Base-by-base conservation (phyloP, 106 monocot genomes). In the Xerophyta viscosa region DNA sequence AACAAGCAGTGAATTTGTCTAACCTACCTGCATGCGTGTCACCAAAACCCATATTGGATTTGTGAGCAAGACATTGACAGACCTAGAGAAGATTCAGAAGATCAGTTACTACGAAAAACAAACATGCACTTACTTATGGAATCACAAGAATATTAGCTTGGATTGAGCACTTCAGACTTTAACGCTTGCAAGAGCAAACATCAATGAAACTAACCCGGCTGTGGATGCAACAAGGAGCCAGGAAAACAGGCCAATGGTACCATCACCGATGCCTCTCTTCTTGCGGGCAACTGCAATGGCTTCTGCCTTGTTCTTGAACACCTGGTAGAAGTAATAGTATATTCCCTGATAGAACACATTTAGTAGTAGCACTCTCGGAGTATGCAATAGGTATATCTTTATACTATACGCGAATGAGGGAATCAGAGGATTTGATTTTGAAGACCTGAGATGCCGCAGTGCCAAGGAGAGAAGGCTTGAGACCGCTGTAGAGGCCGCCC, bases 1-100 rank as follows among this genome's bases (percentile, higher is more conserved):
- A 39, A 39, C 39, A 39, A 39, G 15, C n/a, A 39, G 39, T 15
- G 10, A 39, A 39, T 39, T 12, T 46, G n/a, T 6, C 12, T 22
- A 14, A 50, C 10, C 11, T 70, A 84, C 89, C 89, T 89, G 89
- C 89, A 89, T 89, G 26, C 89, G 75, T 22, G 89, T 89, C 20
- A 89, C 89, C 22, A 89, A 55, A 21, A 89, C 84, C 89, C 89
- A 89, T 59, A 89, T 89, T 46, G 89, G 89, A 66, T 56, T 89
- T 13, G 89, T 89, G 19, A 80, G 46, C 52, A 89, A 54, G 13
- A 83, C 88, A 67, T 89, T 89, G 30, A 83, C 50, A 19, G 83
- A 75, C 28, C 87, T 87, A 71, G 56, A 68, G 31, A 54, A 27
- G 6, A 3, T n/a, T n/a, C n/a, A n/a, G 20, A 64, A 5, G 21